Conservation (phyloP, 495 filamentous ascomycete species). For the Xylaria acuta region DNA sequence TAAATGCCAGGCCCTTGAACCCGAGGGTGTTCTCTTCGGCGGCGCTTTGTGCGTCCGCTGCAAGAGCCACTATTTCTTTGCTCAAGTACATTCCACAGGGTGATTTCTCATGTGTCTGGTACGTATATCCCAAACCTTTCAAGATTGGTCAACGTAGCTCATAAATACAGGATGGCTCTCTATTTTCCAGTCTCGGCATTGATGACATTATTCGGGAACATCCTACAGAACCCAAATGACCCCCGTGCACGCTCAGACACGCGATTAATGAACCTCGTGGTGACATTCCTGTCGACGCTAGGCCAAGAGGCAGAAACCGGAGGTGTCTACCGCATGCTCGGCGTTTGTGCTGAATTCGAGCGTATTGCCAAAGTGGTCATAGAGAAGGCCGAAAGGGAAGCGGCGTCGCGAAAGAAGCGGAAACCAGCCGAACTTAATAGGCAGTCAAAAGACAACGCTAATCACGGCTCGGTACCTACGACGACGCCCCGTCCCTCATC, state of each 20-base stretch:
- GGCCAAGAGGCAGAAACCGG: conserved; percentile 81
- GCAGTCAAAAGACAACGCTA: conserved; percentile 29
- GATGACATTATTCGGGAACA: conserved; percentile 95
- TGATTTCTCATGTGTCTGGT: conserved; percentile 96
- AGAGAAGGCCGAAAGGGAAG: conserved; percentile 86
- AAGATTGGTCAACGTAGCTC: conserved; percentile 33
- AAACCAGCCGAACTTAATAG: conserved; percentile 63
- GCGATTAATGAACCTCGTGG: conserved; percentile 88
- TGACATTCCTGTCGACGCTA: conserved; percentile 77
- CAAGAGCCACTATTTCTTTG: conserved; percentile 88
- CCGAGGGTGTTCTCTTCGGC: conserved; percentile 95
- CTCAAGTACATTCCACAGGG: conserved; percentile 96
- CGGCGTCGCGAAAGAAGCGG: conserved; percentile 77
- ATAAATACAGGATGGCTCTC: conserved; percentile 76
- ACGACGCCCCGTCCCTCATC: conserved; percentile 33
- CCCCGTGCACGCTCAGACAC: conserved; percentile 85
- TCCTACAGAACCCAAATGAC: conserved; percentile 94
- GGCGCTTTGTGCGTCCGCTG: conserved; percentile 87
- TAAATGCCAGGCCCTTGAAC: conserved; percentile 89
- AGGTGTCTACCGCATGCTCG: conserved; percentile 89
- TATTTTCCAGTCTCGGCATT: conserved; percentile 97
- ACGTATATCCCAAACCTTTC: conserved; percentile 44
- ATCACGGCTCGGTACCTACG: conserved; percentile 16
- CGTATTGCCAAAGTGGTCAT: conserved; percentile 91
- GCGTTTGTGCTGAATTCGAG: conserved; percentile 92